These are phyloP conservation scores for Lophiostoma macrostomum DNA, from an alignment of 495 filamentous ascomycete species.

Conservation along the genomic window DNA sequence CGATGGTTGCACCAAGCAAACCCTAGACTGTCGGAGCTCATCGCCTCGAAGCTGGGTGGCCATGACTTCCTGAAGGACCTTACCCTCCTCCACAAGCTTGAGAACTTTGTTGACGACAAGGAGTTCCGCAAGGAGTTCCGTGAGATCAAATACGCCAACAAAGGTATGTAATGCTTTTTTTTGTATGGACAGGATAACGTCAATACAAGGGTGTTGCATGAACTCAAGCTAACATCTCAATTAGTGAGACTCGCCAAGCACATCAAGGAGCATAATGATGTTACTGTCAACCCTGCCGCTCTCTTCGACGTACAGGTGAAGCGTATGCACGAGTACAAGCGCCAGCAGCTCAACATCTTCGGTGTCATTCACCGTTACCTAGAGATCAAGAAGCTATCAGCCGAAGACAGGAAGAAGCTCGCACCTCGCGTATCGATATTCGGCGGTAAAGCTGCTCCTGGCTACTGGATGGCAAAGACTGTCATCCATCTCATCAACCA, in stretches of 20 bases:
- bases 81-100: constrained; percentile 77
- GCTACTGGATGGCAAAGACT: constrained; percentile 99
- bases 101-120: constrained; percentile 75
- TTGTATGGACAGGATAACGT: no score
- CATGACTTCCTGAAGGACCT: constrained; percentile 84
- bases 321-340: constrained; percentile 99
- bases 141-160: constrained; percentile 79
- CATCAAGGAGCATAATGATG: constrained; percentile 75
- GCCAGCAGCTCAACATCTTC: constrained; percentile 98
- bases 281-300: constrained; percentile 79
- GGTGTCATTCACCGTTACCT: constrained; percentile 95
- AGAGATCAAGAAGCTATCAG: constrained; percentile 75
- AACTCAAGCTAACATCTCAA: no score
- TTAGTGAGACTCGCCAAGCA: constrained; percentile 82
- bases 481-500: constrained; percentile 95
- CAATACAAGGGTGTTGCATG: no score
- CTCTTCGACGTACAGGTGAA: constrained; percentile 98
- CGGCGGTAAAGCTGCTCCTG: constrained; percentile 94
- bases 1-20: constrained; percentile 98
- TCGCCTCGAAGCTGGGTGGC: constrained; percentile 81
- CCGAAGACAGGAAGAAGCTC: constrained; percentile 83
- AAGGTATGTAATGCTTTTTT: no score
- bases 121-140: constrained; percentile 88
- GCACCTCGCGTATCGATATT: constrained; percentile 94
- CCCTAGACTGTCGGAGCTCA: constrained; percentile 84